These are phyloP conservation scores for Lipomyces lipofer DNA, from an alignment of 805 yeast genomes.

Conservation along the genomic window DNA sequence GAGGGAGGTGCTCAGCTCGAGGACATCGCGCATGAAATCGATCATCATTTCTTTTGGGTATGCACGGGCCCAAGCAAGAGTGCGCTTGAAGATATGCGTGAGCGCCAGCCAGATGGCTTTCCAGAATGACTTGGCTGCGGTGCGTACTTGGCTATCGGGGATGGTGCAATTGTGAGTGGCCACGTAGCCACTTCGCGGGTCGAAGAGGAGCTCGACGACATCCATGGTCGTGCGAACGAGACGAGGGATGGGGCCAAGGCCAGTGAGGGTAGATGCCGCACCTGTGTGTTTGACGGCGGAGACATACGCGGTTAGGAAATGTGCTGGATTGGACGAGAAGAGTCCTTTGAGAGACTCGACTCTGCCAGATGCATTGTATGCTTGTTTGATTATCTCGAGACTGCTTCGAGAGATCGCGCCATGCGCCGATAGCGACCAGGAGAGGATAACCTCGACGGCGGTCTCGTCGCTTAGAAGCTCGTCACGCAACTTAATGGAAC, in stretches of 20 bases:
- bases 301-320: slow-evolving; percentile 53
- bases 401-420: slow-evolving; percentile 63
- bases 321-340: slow-evolving; percentile 47
- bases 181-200: slow-evolving; percentile 63
- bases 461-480: slow-evolving; percentile 7
- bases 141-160: slow-evolving; percentile 36
- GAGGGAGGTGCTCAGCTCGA: slow-evolving; percentile 71
- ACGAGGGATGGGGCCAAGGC: slow-evolving; percentile 73
- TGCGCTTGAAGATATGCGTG: slow-evolving; percentile 63
- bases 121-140: slow-evolving; percentile 59
- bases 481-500: slow-evolving; percentile 21
- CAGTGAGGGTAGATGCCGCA: slow-evolving; percentile 41
- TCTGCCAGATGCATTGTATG: slow-evolving; percentile 78
- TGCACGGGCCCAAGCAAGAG: slow-evolving; percentile 72
- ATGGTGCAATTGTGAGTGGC: slow-evolving; percentile 38
- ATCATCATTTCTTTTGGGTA: slow-evolving; percentile 59
- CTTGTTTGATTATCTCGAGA: slow-evolving; percentile 68
- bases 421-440: slow-evolving; percentile 67
- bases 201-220: slow-evolving; percentile 59
- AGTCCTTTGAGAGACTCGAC: slow-evolving; percentile 67
- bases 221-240: slow-evolving; percentile 76
- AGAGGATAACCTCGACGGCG: slow-evolving; percentile 50
- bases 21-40: slow-evolving; percentile 82
- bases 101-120: slow-evolving; percentile 68
- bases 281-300: slow-evolving; percentile 48